These are phyloP conservation scores for Silene conica DNA, from an alignment of 148 eudicot genomes.

Conservation along the genomic window DNA sequence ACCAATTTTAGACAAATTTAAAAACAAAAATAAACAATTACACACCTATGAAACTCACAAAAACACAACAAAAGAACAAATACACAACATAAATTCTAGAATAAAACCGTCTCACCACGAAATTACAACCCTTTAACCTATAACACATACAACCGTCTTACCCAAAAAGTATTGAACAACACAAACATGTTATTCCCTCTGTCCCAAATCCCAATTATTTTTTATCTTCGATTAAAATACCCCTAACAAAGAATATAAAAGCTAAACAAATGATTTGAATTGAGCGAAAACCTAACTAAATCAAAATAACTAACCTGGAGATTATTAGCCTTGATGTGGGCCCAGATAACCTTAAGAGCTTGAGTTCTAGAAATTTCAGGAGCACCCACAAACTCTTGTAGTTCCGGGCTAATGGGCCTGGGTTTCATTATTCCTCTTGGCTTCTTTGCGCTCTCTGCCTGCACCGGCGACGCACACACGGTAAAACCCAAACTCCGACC, in stretches of 20 bases:
- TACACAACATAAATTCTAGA: too few relatives aligned
- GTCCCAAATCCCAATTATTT: too few relatives aligned
- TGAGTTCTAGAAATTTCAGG: constrained; percentile 70
- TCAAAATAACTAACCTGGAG: constrained; percentile 56
- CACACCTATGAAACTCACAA: neutral
- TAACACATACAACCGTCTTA: too few relatives aligned
- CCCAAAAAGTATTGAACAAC: too few relatives aligned
- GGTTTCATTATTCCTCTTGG: constrained; percentile 89
- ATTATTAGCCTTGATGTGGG: constrained; percentile 65
- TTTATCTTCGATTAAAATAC: too few relatives aligned
- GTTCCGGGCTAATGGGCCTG: constrained; percentile 53
- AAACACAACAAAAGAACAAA: too few relatives aligned
- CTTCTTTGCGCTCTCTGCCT: constrained; percentile 40
- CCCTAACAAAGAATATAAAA: neutral
- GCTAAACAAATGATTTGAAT: neutral
- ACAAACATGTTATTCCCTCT: too few relatives aligned
- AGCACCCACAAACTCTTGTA: constrained; percentile 66
- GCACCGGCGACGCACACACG: constrained; percentile 25
- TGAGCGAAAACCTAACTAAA: neutral
- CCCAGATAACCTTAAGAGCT: constrained; percentile 80
- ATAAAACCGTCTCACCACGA: too few relatives aligned
- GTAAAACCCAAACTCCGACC: constrained; percentile 14
- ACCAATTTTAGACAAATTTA: neutral
- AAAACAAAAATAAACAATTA: too few relatives aligned
- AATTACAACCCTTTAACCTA: too few relatives aligned